Evolutionary conservation across 2,329 filamentous ascomycete species (phyloP), one percentile per base, ranked within the genome.

Genomic region (Kalmusia sp.): DNA sequence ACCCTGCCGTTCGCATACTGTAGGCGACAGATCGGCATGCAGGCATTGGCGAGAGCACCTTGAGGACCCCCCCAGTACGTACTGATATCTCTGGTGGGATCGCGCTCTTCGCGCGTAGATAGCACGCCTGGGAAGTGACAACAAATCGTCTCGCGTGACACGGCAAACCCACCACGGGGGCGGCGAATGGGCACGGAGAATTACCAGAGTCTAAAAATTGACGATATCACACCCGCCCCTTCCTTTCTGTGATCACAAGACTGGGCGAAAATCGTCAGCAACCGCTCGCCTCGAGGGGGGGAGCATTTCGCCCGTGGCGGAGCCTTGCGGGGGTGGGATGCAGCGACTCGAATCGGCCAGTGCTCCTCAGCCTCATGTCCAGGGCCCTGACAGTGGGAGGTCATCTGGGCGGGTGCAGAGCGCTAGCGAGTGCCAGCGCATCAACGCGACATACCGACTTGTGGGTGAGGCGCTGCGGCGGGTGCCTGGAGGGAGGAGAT

Each of bases 181-280:
- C 60, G 50, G 61, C 64, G 67, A 68, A 67, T 68, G 15, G n/a
- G n/a, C n/a, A n/a, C n/a, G n/a, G n/a, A 59, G 64, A 59, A 54
- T 44, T 45, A 55, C 51, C 52, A n/a, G 54, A 61, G 51, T 52
- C 50, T 62, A 58, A 58, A 53, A 62, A 63, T 54, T 63, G 52
- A 56, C 57, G 59, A 65, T 64, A 62, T 62, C 62, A 62, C 54
- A 60, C n/a, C n/a, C n/a, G n/a, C n/a, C n/a, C n/a, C n/a, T n/a
- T n/a, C n/a, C 17, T 15, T 19, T 24, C 6, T 12, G 54, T 62
- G 62, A 58, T 70, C 67, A 70, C 65, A 65, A 61, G 60, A 60
- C 47, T 58, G 70, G 69, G 41, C 61, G 67, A 61, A 71, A 76
- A 71, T 72, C 75, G 49, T 73, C 72, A 67, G 76, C 76, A 49